These are phyloP conservation scores for Raffaelea ambrosiae DNA, from an alignment of 2,329 filamentous ascomycete species.

Conservation along the genomic window DNA sequence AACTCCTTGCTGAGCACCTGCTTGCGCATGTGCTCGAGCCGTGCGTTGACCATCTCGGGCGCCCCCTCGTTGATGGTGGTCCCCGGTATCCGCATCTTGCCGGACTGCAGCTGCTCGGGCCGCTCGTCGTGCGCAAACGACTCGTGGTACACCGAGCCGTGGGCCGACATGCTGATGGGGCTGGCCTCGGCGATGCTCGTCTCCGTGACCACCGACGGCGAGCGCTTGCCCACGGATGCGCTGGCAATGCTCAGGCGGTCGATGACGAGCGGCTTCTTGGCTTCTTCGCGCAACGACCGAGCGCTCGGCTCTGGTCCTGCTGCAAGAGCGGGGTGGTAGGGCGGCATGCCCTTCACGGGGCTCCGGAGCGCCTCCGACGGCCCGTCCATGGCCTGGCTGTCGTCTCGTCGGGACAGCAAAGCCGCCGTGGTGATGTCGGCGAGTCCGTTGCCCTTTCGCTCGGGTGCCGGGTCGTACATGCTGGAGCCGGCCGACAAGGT, in stretches of 20 bases:
- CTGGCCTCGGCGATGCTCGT: constrained; percentile 48
- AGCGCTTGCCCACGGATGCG: constrained; percentile 30
- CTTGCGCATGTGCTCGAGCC: constrained; percentile 65
- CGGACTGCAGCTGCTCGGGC: constrained; percentile 34
- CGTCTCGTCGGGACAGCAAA: constrained; percentile 29
- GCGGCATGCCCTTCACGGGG: constrained; percentile 26
- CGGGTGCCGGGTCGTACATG: constrained; percentile 27
- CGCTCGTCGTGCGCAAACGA: constrained; percentile 42
- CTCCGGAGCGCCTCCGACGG: constrained; percentile 35
- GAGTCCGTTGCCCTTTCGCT: constrained; percentile 17
- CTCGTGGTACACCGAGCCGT: constrained; percentile 48
- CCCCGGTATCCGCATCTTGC: constrained; percentile 44
- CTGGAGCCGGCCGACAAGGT: constrained; percentile 25
- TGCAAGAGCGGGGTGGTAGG: constrained; percentile 14
- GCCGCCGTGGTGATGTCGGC: constrained; percentile 20
- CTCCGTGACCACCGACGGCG: constrained; percentile 52
- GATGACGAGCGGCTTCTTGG: constrained; percentile 42
- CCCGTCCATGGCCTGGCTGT: constrained; percentile 35
- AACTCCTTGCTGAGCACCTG: constrained; percentile 91
- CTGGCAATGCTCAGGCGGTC: constrained; percentile 44
- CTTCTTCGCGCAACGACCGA: constrained; percentile 19
- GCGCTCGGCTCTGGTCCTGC: not conserved
- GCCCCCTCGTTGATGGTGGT: constrained; percentile 48
- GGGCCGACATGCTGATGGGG: constrained; percentile 48
- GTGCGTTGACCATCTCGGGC: constrained; percentile 50